phyloP scores from a whole-genome alignment of 139 green algal genomes.

The Micractinium conductrix region DNA sequence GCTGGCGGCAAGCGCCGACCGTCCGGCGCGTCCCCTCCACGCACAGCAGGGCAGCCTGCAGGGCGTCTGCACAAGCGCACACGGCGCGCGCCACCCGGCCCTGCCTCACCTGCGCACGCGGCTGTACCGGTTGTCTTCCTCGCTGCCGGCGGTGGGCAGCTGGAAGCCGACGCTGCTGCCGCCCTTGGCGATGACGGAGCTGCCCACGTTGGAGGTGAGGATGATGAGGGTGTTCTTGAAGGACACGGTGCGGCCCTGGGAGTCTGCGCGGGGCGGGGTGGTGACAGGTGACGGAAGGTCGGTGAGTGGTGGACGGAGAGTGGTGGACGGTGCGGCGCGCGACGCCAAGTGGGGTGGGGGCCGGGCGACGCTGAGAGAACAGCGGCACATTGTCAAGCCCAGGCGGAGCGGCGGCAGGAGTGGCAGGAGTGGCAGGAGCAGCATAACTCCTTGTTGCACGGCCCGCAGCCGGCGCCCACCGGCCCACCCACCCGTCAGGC shows the following conservation, averaged over 20 bases:
- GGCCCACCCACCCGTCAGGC: conserved; percentile 69
- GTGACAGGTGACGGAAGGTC: background rate
- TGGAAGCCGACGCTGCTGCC: conserved; percentile 73
- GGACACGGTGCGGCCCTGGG: conserved; percentile 68
- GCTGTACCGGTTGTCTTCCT: conserved; percentile 54
- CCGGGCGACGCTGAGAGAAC: no score
- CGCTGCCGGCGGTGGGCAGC: conserved; percentile 47
- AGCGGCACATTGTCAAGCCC: no score
- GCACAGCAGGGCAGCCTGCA: no score
- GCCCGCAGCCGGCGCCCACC: background rate
- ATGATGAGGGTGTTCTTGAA: conserved; percentile 88
- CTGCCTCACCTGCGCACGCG: conserved; percentile 64
- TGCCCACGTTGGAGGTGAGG: conserved; percentile 84
- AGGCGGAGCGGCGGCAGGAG: background rate
- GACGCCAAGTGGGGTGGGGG: background rate
- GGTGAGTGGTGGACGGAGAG: background rate
- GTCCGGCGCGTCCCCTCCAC: no score
- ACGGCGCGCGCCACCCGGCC: no score
- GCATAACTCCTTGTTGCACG: no score
- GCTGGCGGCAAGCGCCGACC: no score
- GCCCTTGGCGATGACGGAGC: conserved; percentile 67
- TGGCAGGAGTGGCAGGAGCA: background rate
- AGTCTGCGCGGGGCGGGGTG: conserved; percentile 33
- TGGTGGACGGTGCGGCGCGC: no score
- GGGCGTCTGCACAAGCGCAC: no score